phyloP scores from a whole-genome alignment of 2,329 filamentous ascomycete species.

The Fusarium lateritium region DNA sequence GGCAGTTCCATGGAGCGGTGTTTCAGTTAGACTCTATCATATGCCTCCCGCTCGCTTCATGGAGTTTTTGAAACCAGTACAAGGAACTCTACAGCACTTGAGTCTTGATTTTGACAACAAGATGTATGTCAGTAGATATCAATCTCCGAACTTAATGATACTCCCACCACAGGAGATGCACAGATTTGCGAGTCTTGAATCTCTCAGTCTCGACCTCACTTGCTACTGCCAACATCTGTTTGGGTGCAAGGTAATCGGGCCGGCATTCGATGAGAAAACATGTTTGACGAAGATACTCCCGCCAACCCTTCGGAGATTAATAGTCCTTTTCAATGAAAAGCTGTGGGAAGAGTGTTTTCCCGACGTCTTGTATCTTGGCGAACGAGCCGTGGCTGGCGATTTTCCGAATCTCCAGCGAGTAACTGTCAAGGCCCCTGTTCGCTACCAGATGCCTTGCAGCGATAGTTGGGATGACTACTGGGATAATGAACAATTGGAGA shows the following conservation, averaged over 20 bases:
- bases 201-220: neutral
- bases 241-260: fast-evolving
- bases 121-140: neutral
- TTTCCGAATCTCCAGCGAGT: neutral
- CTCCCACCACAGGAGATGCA: neutral
- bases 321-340: neutral
- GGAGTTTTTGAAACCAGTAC: neutral
- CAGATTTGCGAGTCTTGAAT: neutral
- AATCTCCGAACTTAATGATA: neutral
- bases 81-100: neutral
- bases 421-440: neutral
- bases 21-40: neutral
- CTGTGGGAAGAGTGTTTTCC: fast-evolving
- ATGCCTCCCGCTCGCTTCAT: neutral
- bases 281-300: neutral
- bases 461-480: neutral
- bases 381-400: neutral
- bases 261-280: neutral
- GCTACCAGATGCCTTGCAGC: neutral
- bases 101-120: neutral
- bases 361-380: neutral
- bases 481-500: neutral
- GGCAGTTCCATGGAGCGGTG: neutral
- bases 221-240: neutral
- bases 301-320: neutral